Base-by-base conservation (phyloP, 805 yeast genomes). In the Trichomonascus vanleenenianus region DNA sequence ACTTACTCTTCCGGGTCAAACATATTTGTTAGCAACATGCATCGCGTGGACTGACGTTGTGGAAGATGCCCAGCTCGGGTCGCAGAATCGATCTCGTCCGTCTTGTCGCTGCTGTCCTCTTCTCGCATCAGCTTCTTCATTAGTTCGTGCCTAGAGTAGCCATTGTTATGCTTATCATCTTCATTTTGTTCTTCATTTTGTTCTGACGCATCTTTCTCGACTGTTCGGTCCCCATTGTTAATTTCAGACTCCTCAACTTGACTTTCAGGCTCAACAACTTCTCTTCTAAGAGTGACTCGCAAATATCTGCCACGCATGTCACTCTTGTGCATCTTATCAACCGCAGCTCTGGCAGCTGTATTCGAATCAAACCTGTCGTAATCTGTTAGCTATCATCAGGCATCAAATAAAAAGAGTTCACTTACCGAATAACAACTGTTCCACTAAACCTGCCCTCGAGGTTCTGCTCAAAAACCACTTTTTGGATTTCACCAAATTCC, bases 401-500 rank as follows among this genome's bases (percentile, higher is more conserved):
- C 31, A 33, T 27, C n/a, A 12, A 11, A 11, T 6, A 39, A n/a
- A 6, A 11, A n/a, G 30, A n/a, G 11, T n/a, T n/a, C 5, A 43
- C 19, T 11, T 27, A 39, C 32, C 27, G 42, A 27, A 39, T 14
- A 30, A 30, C 25, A 11, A 32, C 42, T 14, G 25, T 8, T 11
- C 35, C 35, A 18, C 27, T 87, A 1, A 95, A 85, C 53, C 80
- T 74, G 3, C 94, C 93, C 0, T 87, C 83, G 64, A 93, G 75
- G 56, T 88, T 96, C 42, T 84, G 64, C 3, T 95, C 96, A 57
- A 88, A 72, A 60, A 84, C 93, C 2, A 87, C 94, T 63, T 85
- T 94, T 51, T 79, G 84, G 27, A 88, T 66, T 11, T 70, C 66
- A 12, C 97, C 97, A 60, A 68, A 88, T 2, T 73, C 63, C 18